Conservation (phyloP, 805 yeast species). For the Sungouiozyma ichnusensis region DNA sequence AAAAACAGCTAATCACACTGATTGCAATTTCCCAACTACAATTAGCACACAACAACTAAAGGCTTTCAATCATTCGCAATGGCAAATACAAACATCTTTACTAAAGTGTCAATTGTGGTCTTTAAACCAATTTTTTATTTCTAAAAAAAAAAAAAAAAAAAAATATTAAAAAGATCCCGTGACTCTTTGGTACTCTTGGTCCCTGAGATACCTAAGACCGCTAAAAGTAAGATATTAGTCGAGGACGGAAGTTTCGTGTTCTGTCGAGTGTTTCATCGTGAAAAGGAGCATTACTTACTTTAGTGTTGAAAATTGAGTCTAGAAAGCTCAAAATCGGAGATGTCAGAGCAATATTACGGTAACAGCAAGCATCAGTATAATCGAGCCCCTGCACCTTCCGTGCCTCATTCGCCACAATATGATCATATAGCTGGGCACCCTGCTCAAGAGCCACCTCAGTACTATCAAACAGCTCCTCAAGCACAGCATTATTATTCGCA, state of each 20-base stretch:
- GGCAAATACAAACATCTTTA: too few relatives aligned
- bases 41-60: too few relatives aligned
- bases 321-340: conserved; percentile 1
- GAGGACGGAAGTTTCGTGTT: too few relatives aligned
- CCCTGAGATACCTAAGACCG: neutral
- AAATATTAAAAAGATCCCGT: neutral
- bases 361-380: conserved; percentile 13
- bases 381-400: conserved; percentile 20
- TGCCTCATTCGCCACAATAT: conserved; percentile 8
- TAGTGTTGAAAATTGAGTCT: too few relatives aligned
- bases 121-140: too few relatives aligned
- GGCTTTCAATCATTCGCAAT: too few relatives aligned
- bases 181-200: neutral
- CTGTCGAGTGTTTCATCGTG: too few relatives aligned
- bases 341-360: conserved; percentile 25
- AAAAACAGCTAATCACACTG: too few relatives aligned
- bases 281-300: too few relatives aligned
- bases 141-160: too few relatives aligned
- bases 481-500: conserved; percentile 30
- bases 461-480: conserved; percentile 13
- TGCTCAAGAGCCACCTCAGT: conserved; percentile 11
- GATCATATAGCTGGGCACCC: conserved; percentile 8
- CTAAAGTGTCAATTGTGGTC: neutral
- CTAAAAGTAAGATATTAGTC: too few relatives aligned
- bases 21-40: too few relatives aligned